These are phyloP conservation scores for Avena atlantica DNA, from an alignment of 176 grass and related monocot genomes.

Conservation along the genomic window DNA sequence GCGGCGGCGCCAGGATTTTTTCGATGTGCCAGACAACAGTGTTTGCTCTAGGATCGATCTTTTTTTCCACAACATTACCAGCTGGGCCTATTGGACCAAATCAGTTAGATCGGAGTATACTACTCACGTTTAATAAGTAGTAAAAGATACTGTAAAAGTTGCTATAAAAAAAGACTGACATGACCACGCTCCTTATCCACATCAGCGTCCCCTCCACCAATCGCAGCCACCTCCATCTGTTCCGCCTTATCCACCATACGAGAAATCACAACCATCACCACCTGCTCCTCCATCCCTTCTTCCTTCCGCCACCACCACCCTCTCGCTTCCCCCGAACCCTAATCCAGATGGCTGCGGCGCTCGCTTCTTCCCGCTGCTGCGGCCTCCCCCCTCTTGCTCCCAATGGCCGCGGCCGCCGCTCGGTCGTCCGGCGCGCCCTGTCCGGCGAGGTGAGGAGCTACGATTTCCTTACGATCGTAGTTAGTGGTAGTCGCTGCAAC, in stretches of 20 bases:
- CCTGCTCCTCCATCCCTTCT: background rate
- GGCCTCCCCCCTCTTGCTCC: constrained; percentile 30
- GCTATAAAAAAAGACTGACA: too few relatives aligned
- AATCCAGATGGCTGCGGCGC: constrained; percentile 59
- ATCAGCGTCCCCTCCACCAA: constrained; percentile 48
- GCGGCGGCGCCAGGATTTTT: too few relatives aligned
- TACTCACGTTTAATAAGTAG: too few relatives aligned
- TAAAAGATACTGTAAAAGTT: too few relatives aligned
- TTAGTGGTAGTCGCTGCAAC: background rate
- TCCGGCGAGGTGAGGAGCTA: constrained; percentile 43
- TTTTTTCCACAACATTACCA: too few relatives aligned
- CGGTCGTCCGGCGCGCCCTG: constrained; percentile 53
- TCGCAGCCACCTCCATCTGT: background rate
- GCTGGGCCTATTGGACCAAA: too few relatives aligned
- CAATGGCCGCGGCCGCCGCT: constrained; percentile 30
- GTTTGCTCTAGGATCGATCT: too few relatives aligned
- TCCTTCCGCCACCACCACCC: background rate
- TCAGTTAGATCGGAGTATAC: too few relatives aligned
- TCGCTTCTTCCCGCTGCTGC: constrained; percentile 68
- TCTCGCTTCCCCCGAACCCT: constrained; percentile 7
- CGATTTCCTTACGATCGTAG: background rate
- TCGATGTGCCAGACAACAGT: too few relatives aligned
- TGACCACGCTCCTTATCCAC: constrained; percentile 35
- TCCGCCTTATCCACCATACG: constrained; percentile 49
- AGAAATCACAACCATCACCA: background rate